Base-by-base conservation (phyloP, 2,329 filamentous ascomycete genomes). In the Diaporthe ampelina region DNA sequence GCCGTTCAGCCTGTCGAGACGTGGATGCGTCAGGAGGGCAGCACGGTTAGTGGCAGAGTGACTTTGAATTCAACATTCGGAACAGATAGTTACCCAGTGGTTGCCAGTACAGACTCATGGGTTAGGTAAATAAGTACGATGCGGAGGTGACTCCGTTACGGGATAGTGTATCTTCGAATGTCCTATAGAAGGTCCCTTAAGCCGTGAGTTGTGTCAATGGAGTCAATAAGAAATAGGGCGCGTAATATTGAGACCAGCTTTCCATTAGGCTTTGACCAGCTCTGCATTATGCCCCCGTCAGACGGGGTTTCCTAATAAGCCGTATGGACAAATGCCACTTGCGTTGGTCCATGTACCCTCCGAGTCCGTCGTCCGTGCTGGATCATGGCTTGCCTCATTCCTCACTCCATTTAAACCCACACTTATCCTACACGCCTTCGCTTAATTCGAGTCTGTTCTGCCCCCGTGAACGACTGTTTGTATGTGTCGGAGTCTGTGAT, bases 21-120 rank as follows among this genome's bases (percentile, higher is more conserved):
- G 17, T 67, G 61, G 61, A 67, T 67, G 61, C 61, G 61, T 13
- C 61, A 67, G 61, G 61, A 67, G 45, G 61, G 61, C 11, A 70
- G 68, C 68, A 70, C 54, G 2, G 24, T 58, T 21, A 70, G 68
- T 48, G 68, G 52, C 13, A 24, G 43, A 9, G 56, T 58, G 54
- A 70, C 68, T 11, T 50, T 70, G 26, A 70, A 70, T 37, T 58
- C 68, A 26, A 48, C 52, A 5, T 48, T 58, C 4, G 52, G 68
- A n/a, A 58, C 26, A 26, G 68, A 70, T 26, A 70, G 54, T 40
- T 58, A 48, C 26, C 19, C 67, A 21, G 21, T 29, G 40, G 67
- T 70, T 35, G 26, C 37, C 15, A 11, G 35, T 43, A 70, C 52
- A 35, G 67, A 57, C 21, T 70, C 67, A 13, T 57, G 67, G 52